phyloP scores from a whole-genome alignment of 495 filamentous ascomycete genomes.

The Xylaria acuta region DNA sequence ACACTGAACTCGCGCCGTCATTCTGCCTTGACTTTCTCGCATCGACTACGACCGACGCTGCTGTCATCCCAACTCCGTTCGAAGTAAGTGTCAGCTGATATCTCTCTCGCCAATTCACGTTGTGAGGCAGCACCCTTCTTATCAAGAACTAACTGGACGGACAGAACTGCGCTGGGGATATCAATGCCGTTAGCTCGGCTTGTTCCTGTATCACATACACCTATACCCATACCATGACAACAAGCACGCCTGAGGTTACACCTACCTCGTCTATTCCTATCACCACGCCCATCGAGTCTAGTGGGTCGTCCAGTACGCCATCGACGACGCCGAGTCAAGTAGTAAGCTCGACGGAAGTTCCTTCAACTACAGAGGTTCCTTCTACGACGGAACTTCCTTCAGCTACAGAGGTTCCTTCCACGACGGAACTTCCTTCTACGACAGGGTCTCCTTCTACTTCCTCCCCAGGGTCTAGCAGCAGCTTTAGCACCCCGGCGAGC shows the following conservation, averaged over 20 bases:
- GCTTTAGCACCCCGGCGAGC: not conserved
- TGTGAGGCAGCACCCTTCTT: not conserved
- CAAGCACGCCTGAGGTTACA: constrained; percentile 3
- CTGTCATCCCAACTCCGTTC: constrained; percentile 38
- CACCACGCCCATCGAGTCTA: not conserved
- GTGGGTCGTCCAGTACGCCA: not conserved
- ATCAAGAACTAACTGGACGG: not conserved
- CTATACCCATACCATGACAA: constrained; percentile 19
- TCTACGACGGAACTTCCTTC: not conserved
- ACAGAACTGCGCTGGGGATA: constrained; percentile 34
- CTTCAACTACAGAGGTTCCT: not conserved
- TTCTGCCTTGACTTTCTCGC: constrained; percentile 37
- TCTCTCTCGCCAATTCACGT: not conserved
- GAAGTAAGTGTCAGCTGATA: not conserved
- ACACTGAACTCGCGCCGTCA: constrained; percentile 21
- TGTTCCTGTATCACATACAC: constrained; percentile 43
- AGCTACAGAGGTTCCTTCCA: not conserved
- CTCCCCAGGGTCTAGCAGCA: not conserved
- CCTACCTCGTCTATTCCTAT: constrained; percentile 20
- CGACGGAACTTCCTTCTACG: not conserved
- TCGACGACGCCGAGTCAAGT: not conserved
- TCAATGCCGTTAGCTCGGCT: constrained; percentile 33
- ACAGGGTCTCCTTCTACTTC: constrained; percentile 1
- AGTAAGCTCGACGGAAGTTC: not conserved
- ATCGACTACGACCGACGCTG: constrained; percentile 33